Evolutionary conservation across 192 early-diverging fungal genomes (phyloP), one percentile per base, ranked within the genome.

Genomic region (Lobosporangium transversale): DNA sequence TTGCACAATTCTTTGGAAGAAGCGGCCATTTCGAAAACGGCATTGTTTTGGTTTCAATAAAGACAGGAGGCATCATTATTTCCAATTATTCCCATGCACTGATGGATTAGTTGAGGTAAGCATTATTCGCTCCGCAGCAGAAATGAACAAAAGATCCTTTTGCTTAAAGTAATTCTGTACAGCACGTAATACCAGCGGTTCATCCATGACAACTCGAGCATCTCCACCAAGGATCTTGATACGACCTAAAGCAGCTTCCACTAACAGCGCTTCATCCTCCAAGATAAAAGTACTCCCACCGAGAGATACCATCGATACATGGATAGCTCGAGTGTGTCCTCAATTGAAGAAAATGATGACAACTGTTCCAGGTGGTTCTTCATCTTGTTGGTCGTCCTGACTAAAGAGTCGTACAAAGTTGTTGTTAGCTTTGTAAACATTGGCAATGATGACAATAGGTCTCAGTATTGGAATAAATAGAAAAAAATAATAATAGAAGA

Each of bases 191-290:
- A 59, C 56, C 33, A 73, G 59, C 21, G 70, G 62, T 47, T 66
- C 70, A 12, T 74, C 70, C n/a, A 74, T 40, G 20, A 74, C 57
- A 1, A 57, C 54, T 35, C 62, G 29, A 48, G 62, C 62, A 49
- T 23, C 26, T 20, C 56, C 56, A 33, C 42, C 51, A 36, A 74
- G 47, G 10, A 74, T 14, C 10, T 61, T 61, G 56, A 75, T 75
- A 2, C 70, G 57, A 48, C 70, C 70, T 11, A 75, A 75, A 26
- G 61, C 33, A 32, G 68, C 58, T 31, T 70, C 68, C 2, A 70
- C 27, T 1, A 62, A 27, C 4, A 50, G 44, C 18, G 44, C 68
- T 32, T 70, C 68, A 44, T 56, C 36, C 17, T 61, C 59, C 10
- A 70, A 53, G 11, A 62, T 53, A 4, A 54, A 54, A 29, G 31